Base-by-base conservation (phyloP, 2,329 filamentous ascomycete species). In the Calonectria leucothoes region DNA sequence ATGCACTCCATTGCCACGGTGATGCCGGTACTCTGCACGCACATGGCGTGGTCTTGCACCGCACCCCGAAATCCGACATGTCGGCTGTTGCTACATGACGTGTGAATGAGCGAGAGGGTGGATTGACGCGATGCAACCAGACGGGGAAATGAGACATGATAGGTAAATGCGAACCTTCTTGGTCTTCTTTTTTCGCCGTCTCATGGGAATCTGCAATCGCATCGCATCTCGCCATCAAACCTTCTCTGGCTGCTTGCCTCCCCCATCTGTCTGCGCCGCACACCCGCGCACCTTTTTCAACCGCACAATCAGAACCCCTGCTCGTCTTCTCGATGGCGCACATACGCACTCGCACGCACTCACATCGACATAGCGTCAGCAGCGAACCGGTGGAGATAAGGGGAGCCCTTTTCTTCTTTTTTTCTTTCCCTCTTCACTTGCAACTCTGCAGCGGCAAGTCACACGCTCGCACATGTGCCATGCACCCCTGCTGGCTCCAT, bases 341-440 rank as follows among this genome's bases (percentile, higher is more conserved):
- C 64, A 71, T 71, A 67, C 49, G 4, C 6, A 55, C 39, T 48
- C 35, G 42, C 45, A 29, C 61, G 23, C 65, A 57, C 37, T 55
- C 65, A 67, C 65, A 45, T 52, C 69, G n/a, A 45, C 59, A 48
- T 52, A 64, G 17, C 27, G 27, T 64, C 67, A 63, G 67, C 33
- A 69, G 67, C 45, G 69, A 71, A 71, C 69, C 15, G 55, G 69
- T 71, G 69, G 69, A 66, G 66, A 69, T 59, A 69, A 59, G 64
- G 42, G 35, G 15, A 14, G 37, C 61, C 15, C 10, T 48, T 39
- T 29, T 37, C 33, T 61, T 10, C 35, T 23, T 4, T 39, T 27
- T 49, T 42, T 25, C 48, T 45, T 25, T 23, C 37, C 35, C 25
- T 31, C 23, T n/a, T n/a, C 29, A 35, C 51, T 37, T 37, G 29